Evolutionary conservation across 2,329 filamentous ascomycete genomes (phyloP).

Genomic region (Sporothrix brasiliensis): DNA sequence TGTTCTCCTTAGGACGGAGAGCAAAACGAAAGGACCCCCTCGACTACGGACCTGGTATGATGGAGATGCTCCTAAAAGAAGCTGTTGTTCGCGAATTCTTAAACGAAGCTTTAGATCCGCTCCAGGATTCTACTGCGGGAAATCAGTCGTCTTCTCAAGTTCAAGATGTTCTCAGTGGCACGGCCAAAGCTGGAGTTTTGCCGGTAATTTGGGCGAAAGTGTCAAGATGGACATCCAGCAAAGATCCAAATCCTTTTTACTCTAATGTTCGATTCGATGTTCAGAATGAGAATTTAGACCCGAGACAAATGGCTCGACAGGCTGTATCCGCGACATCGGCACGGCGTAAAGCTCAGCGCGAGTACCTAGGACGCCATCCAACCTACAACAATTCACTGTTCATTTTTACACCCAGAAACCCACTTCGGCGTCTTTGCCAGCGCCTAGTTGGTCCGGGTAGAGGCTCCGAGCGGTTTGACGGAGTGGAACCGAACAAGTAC

Average conservation of each 20-base stretch:
- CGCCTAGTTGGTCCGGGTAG: conserved; percentile 87
- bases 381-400: conserved; percentile 92
- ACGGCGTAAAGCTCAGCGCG: conserved; percentile 83
- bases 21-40: conserved; percentile 74
- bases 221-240: conserved; percentile 58
- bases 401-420: conserved; percentile 78
- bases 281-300: conserved; percentile 77
- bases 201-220: conserved; percentile 65
- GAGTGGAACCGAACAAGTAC: conserved; percentile 82
- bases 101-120: conserved; percentile 66
- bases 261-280: conserved; percentile 70
- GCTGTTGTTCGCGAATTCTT: conserved; percentile 93
- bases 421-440: conserved; percentile 81
- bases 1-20: conserved; percentile 65
- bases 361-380: conserved; percentile 84
- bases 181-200: conserved; percentile 59
- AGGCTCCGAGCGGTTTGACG: conserved; percentile 83
- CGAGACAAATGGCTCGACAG: conserved; percentile 85
- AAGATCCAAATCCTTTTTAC: conserved; percentile 94
- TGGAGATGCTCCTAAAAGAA: conserved; percentile 96
- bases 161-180: conserved; percentile 40
- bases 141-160: conserved; percentile 44
- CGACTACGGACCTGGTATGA: conserved; percentile 86
- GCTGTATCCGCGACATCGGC: conserved; percentile 81
- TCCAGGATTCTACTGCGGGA: conserved; percentile 46